These are phyloP conservation scores for Dendrobium chrysotoxum DNA, from an alignment of 106 monocot genomes.

Conservation along the genomic window DNA sequence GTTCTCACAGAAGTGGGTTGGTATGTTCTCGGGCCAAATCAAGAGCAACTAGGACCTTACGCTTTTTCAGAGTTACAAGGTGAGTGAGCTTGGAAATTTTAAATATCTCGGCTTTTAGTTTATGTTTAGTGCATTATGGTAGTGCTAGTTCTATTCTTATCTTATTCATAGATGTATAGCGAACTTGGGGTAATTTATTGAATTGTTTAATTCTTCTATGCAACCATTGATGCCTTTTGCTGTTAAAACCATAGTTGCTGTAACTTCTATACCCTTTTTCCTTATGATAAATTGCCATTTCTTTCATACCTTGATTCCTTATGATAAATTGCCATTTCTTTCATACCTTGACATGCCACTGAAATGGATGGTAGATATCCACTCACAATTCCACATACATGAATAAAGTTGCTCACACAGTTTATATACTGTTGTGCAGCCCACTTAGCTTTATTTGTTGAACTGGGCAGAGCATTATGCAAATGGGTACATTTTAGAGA, in stretches of 20 bases:
- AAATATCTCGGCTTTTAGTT: background rate
- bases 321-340: conserved; percentile 3
- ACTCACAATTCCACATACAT: too few relatives aligned
- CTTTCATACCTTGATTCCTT: background rate
- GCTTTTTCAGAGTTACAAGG: conserved; percentile 67
- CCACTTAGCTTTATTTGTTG: conserved; percentile 29
- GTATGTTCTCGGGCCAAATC: conserved; percentile 75
- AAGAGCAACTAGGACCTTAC: conserved; percentile 74
- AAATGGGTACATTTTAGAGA: conserved; percentile 66
- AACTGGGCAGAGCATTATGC: conserved; percentile 63
- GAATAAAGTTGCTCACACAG: background rate
- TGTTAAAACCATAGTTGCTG: background rate
- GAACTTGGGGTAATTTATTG: background rate
- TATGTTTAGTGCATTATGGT: background rate
- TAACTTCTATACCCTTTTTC: background rate
- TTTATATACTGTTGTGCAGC: conserved; percentile 7
- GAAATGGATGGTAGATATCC: background rate
- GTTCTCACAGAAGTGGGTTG: conserved; percentile 40
- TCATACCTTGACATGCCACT: background rate
- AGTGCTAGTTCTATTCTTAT: background rate
- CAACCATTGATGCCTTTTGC: background rate
- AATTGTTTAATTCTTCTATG: background rate
- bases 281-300: background rate
- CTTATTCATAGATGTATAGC: background rate
- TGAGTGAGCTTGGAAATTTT: conserved; percentile 6